Base-by-base conservation (phyloP, 257 asterid species). In the Jaltomata sinuosa region DNA sequence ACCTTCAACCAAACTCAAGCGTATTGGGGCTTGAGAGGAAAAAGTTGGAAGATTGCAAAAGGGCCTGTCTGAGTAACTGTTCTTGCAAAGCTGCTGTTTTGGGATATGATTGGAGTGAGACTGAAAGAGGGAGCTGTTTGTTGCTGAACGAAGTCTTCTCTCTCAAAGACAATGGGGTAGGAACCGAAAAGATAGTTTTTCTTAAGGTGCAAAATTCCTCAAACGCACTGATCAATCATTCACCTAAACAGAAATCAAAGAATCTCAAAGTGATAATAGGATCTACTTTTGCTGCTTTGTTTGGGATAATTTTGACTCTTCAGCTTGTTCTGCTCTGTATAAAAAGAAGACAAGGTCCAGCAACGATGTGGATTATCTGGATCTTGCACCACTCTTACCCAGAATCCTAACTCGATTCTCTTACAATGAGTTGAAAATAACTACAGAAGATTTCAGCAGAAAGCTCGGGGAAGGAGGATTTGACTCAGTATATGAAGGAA, bases 391-490 rank as follows among this genome's bases (percentile, higher is more conserved):
- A 61, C 25, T 12, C 36, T 64, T 64, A 64, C 42, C 42, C 1
- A 42, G 40, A 64, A 14, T 29, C 0, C 72, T 29, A 64, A 64
- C 10, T 27, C 50, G 85, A 10, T 83, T 55, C 62, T 84, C 83
- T 18, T 68, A 38, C 45, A 54, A 79, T n/a, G 81, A 86, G 10
- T 55, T 81, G 36, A 65, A 47, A 29, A 34, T 3, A 15, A 71
- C 57, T 12, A 87, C 89, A 3, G 69, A 74, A 52, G 78, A 84
- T 15, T 87, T 87, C 69, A 19, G 50, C 3, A 49, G 31, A 31
- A 84, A 87, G 54, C 74, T 87, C 1, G 86, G 87, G 6, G 87
- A 79, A 69, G 84, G 38, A 84, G 80, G 74, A 57, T 57, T 57
- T 57, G 65, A 31, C 6, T 49, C 81, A 27, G 87, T 82, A n/a